Percentiles rank a stretch among this genome's conserved stretches.
Evolutionary conservation across 2,329 filamentous ascomycete species (phyloP).

Genomic region (Colletotrichum shisoi): DNA sequence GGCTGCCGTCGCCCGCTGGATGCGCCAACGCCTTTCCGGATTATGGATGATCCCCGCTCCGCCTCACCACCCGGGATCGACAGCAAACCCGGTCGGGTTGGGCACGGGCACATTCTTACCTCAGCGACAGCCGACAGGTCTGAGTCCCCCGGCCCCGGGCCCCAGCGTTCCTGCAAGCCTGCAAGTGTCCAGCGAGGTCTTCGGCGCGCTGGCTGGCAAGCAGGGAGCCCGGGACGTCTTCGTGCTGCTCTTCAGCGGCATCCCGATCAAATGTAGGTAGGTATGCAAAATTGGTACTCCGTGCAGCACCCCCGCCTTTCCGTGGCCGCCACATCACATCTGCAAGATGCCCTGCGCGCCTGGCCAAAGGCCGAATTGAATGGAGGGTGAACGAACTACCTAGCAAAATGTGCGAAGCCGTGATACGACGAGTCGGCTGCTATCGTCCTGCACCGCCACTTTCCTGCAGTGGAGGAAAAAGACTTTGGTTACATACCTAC

Average conservation of each 20-base stretch:
- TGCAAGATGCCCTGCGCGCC: conserved; percentile 7
- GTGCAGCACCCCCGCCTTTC: conserved; percentile 18
- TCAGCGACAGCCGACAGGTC: not conserved
- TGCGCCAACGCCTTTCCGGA: not conserved
- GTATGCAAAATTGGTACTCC: not conserved
- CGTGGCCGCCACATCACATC: conserved; percentile 10
- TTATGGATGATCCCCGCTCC: conserved; percentile 30
- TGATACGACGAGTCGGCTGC: too few species aligned
- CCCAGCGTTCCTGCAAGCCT: conserved; percentile 13
- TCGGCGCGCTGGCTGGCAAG: not conserved
- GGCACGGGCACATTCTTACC: conserved; percentile 16
- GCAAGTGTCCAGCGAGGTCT: conserved; percentile 3
- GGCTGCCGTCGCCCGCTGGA: too few species aligned
- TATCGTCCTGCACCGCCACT: conserved; percentile 24
- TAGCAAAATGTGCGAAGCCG: not conserved
- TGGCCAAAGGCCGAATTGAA: not conserved
- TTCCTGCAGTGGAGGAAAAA: not conserved
- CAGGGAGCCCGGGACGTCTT: not conserved
- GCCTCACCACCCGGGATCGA: not conserved
- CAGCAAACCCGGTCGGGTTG: not conserved
- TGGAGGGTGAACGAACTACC: not conserved
- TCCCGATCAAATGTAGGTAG: not conserved
- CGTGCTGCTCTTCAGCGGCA: conserved; percentile 12
- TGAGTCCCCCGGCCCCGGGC: not conserved
- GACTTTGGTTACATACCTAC: not conserved